These are phyloP conservation scores for Starmerella vaccinii DNA, from an alignment of 805 yeast species.

Conservation along the genomic window DNA sequence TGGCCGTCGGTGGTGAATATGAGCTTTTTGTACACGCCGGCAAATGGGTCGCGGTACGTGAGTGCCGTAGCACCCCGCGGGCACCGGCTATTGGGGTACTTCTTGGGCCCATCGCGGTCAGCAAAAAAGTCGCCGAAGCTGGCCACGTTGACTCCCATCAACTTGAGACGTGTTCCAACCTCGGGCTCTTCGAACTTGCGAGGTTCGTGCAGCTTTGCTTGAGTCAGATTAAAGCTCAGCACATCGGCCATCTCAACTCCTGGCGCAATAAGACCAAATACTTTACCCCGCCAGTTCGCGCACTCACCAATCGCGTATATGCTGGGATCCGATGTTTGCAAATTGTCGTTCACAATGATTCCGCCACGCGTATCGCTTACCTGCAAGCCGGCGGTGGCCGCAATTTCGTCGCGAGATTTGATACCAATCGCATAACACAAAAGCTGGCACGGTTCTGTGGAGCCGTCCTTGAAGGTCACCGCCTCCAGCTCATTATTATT, in stretches of 20 bases:
- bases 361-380: conserved; percentile 29
- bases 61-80: conserved; percentile 25
- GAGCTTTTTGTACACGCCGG: conserved; percentile 32
- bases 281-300: conserved; percentile 33
- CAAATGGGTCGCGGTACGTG: conserved; percentile 31
- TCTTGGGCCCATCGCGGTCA: conserved; percentile 32
- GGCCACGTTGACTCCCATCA: conserved; percentile 36
- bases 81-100: conserved; percentile 26
- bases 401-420: conserved; percentile 33
- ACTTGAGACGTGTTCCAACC: conserved; percentile 32
- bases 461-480: conserved; percentile 29
- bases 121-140: conserved; percentile 36
- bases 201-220: conserved; percentile 30
- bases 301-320: conserved; percentile 34
- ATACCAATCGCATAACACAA: conserved; percentile 34
- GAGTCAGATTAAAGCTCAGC: conserved; percentile 32
- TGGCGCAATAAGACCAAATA: conserved; percentile 35
- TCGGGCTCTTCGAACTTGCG: conserved; percentile 32
- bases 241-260: conserved; percentile 36
- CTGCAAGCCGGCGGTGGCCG: conserved; percentile 23
- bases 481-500: conserved; percentile 22
- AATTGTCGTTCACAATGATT: conserved; percentile 27
- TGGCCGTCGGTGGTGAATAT: conserved; percentile 32
- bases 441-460: conserved; percentile 30
- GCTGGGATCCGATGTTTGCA: conserved; percentile 28